Evolutionary conservation across 805 yeast genomes (phyloP), one percentile per base, ranked within the genome.

Genomic region (Ogataea philodendri): DNA sequence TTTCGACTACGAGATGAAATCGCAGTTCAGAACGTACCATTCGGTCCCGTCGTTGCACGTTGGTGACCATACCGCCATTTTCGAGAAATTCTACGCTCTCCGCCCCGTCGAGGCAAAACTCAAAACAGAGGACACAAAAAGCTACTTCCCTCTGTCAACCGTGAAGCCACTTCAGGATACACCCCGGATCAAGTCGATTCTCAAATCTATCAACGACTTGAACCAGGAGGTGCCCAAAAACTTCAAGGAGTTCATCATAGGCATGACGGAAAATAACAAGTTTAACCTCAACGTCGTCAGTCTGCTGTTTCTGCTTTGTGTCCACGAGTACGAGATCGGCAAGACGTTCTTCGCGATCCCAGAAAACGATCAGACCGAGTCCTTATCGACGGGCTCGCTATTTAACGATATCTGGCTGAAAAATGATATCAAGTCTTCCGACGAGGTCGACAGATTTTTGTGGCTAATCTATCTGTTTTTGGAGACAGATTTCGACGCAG

Each of bases 1-100:
- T 62, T 84, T 90, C 55, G 95, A 87, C 38, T 86, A 94, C 15
- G 97, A 88, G 54, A 90, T 90, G 97, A 81, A 87, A 49, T 86
- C 96, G 0, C 90, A 88, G 47, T 69, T 90, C 44, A 71, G 98
- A 52, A 89, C 97, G 0, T 90, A 84, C 56, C 97, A 90, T 62
- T 84, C 95, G 9, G 86, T 90, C 21, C 98, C 98, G 1, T 78
- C 88, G 8, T 66, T 90, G 26, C 97, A 90, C 57, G 78, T 82
- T 3, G 76, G 74, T 39, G 70, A 81, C 11, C 74, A 69, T 35
- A 52, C 62, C 7, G 37, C 44, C 13, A 46, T 52, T 9, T 48
- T 59, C 18, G 48, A 46, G 23, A 45, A 49, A 15, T 59, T 44
- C 25, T 60, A 59, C 35, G 26, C 39, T n/a, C 30, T 51, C 5